Base-by-base conservation (phyloP, 768 basidiomycete species). In the Boletellus ananiceps region DNA sequence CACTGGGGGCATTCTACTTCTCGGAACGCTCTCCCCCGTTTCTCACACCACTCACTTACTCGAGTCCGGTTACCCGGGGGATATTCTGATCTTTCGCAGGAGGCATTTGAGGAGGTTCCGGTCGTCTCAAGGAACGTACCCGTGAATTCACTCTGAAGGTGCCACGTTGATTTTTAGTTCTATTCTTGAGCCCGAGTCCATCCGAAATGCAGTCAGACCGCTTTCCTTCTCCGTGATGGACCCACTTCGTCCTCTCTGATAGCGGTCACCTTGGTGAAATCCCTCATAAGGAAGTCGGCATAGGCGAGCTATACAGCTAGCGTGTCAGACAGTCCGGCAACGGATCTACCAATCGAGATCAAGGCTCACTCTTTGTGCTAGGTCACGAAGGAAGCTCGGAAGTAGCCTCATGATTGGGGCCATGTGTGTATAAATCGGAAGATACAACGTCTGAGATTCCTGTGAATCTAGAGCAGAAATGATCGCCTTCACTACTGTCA, bases 391-490 rank as follows among this genome's bases (percentile, higher is more conserved):
- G 65, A 83, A 92, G 61, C 84, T 88, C 7, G 89, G 89, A 48
- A 87, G 65, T 50, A 81, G 62, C 43, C 67, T 67, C 51, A 87
- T 57, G 52, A 72, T 73, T 37, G 83, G 81, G 32, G 75, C 69
- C 25, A 83, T 77, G 59, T 88, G 72, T 13, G 75, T 74, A 57
- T 82, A 90, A 66, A 89, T 85, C 14, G 93, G 93, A 54, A 90
- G 58, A 55, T 80, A 69, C 51, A 93, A 78, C 16, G 74, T 78
- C 50, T 79, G 77, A 13, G 85, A 86, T 57, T 93, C 83, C 54
- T 87, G 84, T 41, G 82, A 81, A 64, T 96, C 89, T 45, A 96
- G 64, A 1, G 88, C 88, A 29, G 80, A 69, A 48, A 98, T 88
- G 61, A 97, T 82, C 29, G 73, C 74, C 67, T 93, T 93, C 46